Percentiles rank a stretch among this genome's conserved stretches.
These are phyloP conservation scores for Neurospora crassa DNA, from an alignment of 2,329 filamentous ascomycete genomes.

Conservation along the genomic window DNA sequence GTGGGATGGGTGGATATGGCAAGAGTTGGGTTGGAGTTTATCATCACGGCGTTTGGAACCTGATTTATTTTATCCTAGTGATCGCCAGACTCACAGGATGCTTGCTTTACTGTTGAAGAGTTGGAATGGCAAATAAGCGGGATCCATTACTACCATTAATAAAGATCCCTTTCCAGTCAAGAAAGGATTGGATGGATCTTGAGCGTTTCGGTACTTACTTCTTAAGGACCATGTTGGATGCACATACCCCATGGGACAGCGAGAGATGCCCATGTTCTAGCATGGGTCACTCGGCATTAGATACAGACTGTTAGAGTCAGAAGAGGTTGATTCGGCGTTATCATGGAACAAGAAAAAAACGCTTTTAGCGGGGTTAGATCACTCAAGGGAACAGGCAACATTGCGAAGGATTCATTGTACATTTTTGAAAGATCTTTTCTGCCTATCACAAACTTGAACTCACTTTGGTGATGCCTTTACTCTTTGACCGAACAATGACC, in stretches of 20 bases:
- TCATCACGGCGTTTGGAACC: neutral
- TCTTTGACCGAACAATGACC: neutral
- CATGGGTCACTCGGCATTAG: neutral
- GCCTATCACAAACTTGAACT: neutral
- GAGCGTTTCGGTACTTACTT: neutral
- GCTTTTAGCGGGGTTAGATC: neutral
- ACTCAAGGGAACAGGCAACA: neutral
- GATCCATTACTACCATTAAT: neutral
- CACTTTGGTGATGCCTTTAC: neutral
- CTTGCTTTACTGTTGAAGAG: neutral
- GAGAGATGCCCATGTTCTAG: neutral
- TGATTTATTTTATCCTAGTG: neutral
- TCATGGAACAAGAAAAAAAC: neutral
- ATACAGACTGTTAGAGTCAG: neutral
- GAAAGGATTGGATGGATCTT: neutral
- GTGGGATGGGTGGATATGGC: neutral
- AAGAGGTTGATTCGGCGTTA: neutral
- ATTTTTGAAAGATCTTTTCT: neutral
- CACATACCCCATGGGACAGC: neutral
- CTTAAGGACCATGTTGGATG: neutral
- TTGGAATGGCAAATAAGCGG: neutral
- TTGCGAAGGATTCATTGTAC: neutral
- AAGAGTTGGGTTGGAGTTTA: neutral
- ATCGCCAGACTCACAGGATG: neutral
- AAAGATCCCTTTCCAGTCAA: neutral